phyloP scores from a whole-genome alignment of 345 rosid genomes.

The Cardamine resedifolia region DNA sequence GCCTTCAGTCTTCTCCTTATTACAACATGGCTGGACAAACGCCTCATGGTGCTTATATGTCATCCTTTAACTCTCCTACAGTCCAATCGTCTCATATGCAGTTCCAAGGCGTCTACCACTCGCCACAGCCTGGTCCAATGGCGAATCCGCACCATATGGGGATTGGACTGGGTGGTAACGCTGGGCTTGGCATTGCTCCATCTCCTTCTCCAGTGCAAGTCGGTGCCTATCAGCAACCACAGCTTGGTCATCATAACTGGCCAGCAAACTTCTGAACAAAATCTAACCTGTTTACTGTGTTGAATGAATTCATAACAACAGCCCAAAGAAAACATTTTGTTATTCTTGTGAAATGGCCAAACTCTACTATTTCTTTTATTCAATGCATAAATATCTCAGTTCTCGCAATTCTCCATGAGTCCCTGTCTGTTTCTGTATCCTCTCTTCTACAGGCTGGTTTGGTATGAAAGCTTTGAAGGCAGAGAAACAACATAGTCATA shows the following conservation, averaged over 20 bases:
- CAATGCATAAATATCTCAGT: constrained; percentile 22
- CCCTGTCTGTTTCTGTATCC: not conserved
- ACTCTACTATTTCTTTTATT: constrained; percentile 21
- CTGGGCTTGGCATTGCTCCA: constrained; percentile 69
- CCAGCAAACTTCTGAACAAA: constrained; percentile 68
- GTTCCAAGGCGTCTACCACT: constrained; percentile 69
- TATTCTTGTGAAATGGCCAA: constrained; percentile 33
- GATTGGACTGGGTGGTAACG: constrained; percentile 61
- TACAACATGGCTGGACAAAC: constrained; percentile 80
- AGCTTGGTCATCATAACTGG: constrained; percentile 87
- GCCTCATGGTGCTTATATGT: constrained; percentile 69
- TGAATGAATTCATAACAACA: constrained; percentile 46
- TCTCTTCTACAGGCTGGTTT: constrained; percentile 23
- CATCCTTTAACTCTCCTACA: constrained; percentile 66
- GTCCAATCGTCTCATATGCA: constrained; percentile 93
- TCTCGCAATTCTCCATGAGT: not conserved
- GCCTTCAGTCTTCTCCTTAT: constrained; percentile 62
- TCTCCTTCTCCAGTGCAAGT: constrained; percentile 70
- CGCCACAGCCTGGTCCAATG: constrained; percentile 67
- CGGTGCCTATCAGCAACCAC: constrained; percentile 87
- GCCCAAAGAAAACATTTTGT: constrained; percentile 26
- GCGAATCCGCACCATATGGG: constrained; percentile 73
- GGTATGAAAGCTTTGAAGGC: constrained; percentile 40
- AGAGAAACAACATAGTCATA: constrained; percentile 29
- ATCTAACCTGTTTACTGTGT: constrained; percentile 40